These are phyloP conservation scores for Ustilago shanxiensis DNA, from an alignment of 1,284 basidiomycete genomes.

Conservation along the genomic window DNA sequence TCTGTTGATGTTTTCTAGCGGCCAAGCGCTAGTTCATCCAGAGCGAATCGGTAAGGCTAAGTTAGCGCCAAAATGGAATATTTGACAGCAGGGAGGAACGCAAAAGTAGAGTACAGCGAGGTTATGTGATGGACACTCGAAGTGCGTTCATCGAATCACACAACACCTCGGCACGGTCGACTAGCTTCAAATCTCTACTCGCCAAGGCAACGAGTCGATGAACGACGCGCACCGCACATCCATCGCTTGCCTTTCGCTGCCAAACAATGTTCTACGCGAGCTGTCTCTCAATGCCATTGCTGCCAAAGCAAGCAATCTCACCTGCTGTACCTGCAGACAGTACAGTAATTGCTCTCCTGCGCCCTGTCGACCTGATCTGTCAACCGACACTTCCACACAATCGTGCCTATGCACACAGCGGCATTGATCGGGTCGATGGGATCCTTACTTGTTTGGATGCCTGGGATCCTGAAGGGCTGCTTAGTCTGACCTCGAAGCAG, in stretches of 20 bases:
- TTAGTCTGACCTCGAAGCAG: too few relatives aligned
- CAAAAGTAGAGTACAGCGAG: neutral
- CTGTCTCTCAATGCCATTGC: conserved; percentile 2
- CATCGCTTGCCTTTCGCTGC: conserved; percentile 10
- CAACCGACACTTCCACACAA: neutral
- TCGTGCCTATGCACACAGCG: neutral
- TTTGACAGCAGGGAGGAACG: neutral
- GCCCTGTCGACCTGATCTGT: neutral
- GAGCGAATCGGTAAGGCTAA: conserved; percentile 2
- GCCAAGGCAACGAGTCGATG: conserved; percentile 10
- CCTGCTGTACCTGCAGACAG: neutral
- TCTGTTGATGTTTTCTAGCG: neutral
- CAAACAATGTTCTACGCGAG: conserved; percentile 8
- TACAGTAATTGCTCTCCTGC: neutral
- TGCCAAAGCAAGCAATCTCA: neutral
- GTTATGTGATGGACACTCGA: neutral
- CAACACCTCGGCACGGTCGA: conserved; percentile 3
- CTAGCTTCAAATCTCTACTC: conserved; percentile 4
- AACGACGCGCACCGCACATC: conserved; percentile 20
- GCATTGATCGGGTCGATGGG: neutral
- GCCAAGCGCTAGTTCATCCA: neutral
- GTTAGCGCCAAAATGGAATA: neutral
- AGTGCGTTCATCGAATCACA: neutral
- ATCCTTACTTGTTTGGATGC: too few relatives aligned
- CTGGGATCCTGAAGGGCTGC: too few relatives aligned